phyloP scores from a whole-genome alignment of 805 yeast species.

The Saccharomycodes ludwigii region DNA sequence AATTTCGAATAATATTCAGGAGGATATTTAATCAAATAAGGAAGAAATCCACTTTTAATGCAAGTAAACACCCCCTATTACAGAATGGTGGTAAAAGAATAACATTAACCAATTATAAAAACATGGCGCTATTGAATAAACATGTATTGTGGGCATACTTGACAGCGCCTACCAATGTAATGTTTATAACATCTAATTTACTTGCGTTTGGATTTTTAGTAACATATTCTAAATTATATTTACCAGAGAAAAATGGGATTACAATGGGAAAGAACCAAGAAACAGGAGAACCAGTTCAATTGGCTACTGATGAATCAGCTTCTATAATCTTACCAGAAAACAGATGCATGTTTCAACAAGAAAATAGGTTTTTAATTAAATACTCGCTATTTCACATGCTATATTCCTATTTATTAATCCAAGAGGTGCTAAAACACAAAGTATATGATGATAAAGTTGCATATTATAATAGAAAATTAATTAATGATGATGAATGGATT shows the following conservation, averaged over 20 bases:
- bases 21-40: too few relatives aligned
- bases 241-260: constrained; percentile 7
- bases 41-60: too few relatives aligned
- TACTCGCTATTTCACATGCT: constrained; percentile 18
- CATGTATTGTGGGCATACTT: constrained; percentile 30
- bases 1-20: too few relatives aligned
- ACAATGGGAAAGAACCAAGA: neutral
- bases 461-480: constrained; percentile 10
- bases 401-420: constrained; percentile 17
- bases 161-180: constrained; percentile 26
- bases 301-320: too few relatives aligned
- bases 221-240: constrained; percentile 14
- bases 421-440: constrained; percentile 7
- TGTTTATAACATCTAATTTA: constrained; percentile 26
- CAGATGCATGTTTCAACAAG: too few relatives aligned
- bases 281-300: too few relatives aligned
- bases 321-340: too few relatives aligned
- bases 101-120: too few relatives aligned
- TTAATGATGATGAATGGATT: constrained; percentile 1
- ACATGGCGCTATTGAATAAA: too few relatives aligned
- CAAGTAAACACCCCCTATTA: too few relatives aligned
- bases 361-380: constrained; percentile 12
- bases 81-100: too few relatives aligned
- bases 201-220: constrained; percentile 24
- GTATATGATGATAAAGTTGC: constrained; percentile 1